A percentile compares a stretch with the other conserved stretches of the same genome.
Evolutionary conservation across 345 rosid genomes (phyloP).

Genomic region (Balakata baccata): DNA sequence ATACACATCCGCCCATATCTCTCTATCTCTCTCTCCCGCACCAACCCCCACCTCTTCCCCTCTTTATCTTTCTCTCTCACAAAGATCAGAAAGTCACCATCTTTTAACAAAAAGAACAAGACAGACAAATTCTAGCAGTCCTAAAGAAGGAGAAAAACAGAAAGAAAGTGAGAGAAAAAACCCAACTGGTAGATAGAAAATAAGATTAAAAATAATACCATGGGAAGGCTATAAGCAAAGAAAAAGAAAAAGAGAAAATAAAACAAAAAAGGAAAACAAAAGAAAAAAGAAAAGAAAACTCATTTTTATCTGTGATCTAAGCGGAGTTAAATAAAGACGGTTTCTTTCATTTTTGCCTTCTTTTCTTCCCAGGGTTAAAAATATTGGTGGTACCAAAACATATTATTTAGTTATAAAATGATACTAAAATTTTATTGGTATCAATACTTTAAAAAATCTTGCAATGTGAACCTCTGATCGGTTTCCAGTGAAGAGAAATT

Average conservation of each 20-base stretch:
- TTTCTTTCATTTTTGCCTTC: background rate
- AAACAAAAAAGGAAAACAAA: background rate
- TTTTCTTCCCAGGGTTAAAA: no score
- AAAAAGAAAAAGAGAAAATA: no score
- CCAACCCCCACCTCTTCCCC: background rate
- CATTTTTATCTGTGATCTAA: background rate
- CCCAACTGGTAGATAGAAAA: background rate
- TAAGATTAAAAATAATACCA: background rate
- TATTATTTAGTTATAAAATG: no score
- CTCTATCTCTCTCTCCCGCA: background rate
- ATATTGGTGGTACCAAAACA: no score
- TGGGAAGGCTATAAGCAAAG: conserved; percentile 5
- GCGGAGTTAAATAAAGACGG: background rate
- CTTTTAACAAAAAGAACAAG: background rate
- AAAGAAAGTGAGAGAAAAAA: background rate
- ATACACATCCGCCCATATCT: conserved; percentile 81
- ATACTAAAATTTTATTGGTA: no score
- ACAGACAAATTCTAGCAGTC: background rate
- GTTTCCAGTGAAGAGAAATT: no score
- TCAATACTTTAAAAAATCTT: no score
- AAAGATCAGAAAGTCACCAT: conserved; percentile 21
- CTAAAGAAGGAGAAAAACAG: conserved; percentile 2
- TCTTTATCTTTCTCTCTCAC: background rate
- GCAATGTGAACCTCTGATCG: no score
- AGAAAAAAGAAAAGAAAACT: background rate